A percentile compares a stretch with the other conserved stretches of the same genome.
Evolutionary conservation across 2,329 filamentous ascomycete species (phyloP).

Genomic region (Sclerotinia trifoliorum): DNA sequence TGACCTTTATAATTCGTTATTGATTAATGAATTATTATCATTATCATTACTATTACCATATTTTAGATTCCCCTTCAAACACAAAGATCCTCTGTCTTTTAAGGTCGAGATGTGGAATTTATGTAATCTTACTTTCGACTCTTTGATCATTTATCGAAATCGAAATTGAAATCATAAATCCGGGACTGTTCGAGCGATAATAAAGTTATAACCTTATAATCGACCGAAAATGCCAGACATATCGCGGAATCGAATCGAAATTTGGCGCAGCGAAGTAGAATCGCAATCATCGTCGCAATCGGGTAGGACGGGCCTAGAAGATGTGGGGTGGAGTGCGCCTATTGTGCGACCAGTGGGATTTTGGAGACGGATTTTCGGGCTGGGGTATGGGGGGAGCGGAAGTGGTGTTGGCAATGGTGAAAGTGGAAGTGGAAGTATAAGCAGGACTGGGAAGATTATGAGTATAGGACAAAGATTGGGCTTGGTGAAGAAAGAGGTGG

Average conservation of each 20-base stretch:
- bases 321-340: background rate
- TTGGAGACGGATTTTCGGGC: slow-evolving; percentile 9
- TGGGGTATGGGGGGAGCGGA: background rate
- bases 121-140: background rate
- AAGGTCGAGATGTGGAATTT: slow-evolving; percentile 1
- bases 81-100: background rate
- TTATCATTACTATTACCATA: background rate
- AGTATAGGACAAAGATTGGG: background rate
- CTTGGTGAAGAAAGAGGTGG: slow-evolving; percentile 14
- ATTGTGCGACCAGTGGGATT: background rate
- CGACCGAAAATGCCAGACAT: slow-evolving; percentile 16
- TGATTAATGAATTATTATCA: too few species aligned
- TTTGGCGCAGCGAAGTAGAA: slow-evolving; percentile 18
- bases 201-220: too few species aligned
- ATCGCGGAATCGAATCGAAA: slow-evolving; percentile 15
- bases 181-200: background rate
- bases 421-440: background rate
- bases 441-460: background rate
- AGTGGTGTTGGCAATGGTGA: background rate
- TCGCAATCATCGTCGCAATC: slow-evolving; percentile 18
- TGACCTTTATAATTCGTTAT: background rate
- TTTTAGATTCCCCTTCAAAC: background rate
- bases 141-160: background rate
- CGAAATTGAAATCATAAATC: slow-evolving; percentile 1
- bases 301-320: background rate